Evolutionary conservation across 768 basidiomycete species (phyloP).

Genomic region (Mycena haematopus): DNA sequence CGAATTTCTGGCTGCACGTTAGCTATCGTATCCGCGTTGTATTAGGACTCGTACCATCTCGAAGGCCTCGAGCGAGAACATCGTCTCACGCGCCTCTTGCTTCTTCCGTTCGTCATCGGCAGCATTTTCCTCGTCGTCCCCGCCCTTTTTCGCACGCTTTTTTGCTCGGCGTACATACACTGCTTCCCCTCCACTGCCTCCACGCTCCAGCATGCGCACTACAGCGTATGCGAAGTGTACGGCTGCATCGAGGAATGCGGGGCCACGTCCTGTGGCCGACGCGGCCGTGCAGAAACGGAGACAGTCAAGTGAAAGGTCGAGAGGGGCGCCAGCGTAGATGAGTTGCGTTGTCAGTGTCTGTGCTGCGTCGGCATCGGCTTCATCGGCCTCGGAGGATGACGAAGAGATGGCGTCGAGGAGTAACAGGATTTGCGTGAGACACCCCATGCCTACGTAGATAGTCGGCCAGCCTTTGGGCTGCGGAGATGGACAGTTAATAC

Average conservation of each 20-base stretch:
- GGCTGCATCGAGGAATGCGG: slow-evolving; percentile 87
- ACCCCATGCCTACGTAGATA: slow-evolving; percentile 92
- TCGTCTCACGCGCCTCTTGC: slow-evolving; percentile 77
- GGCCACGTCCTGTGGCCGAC: slow-evolving; percentile 57
- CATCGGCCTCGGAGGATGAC: slow-evolving; percentile 17
- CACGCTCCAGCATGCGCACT: slow-evolving; percentile 89
- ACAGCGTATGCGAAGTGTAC: slow-evolving; percentile 85
- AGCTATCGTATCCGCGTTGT: too few species aligned
- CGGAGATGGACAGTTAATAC: slow-evolving; percentile 2
- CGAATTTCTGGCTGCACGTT: slow-evolving; percentile 74
- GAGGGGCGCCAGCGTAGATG: slow-evolving; percentile 93
- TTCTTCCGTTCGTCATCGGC: slow-evolving; percentile 70
- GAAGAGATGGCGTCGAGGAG: slow-evolving; percentile 84
- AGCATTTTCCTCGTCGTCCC: slow-evolving; percentile 69
- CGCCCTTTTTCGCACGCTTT: slow-evolving; percentile 51
- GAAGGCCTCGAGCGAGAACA: slow-evolving; percentile 91
- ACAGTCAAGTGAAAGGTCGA: slow-evolving; percentile 85
- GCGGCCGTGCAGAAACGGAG: slow-evolving; percentile 81
- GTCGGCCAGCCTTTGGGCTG: slow-evolving; percentile 96
- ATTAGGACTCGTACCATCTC: slow-evolving; percentile 67
- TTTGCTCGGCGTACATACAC: slow-evolving; percentile 77
- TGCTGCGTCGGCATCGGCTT: slow-evolving; percentile 64
- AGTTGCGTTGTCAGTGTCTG: slow-evolving; percentile 86
- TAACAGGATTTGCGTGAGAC: slow-evolving; percentile 89
- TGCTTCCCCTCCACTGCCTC: slow-evolving; percentile 75